Conservation (phyloP, 2,329 filamentous ascomycete genomes). For the Fusarium xyrophilum region DNA sequence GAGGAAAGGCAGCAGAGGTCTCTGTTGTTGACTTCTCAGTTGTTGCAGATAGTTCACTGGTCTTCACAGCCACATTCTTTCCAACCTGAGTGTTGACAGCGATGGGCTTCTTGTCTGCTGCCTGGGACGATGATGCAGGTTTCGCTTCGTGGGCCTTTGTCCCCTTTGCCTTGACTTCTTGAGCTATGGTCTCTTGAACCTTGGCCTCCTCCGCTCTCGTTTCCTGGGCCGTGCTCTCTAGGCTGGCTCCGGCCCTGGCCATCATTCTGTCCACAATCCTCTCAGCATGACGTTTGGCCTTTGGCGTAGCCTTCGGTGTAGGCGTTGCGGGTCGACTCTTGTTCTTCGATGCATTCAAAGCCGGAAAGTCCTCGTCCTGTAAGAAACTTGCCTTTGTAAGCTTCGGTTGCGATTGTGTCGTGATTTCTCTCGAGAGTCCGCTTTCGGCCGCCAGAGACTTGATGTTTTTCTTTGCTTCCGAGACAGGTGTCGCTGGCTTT, state of each 20-base stretch:
- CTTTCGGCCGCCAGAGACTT: conserved; percentile 56
- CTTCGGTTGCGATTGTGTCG: conserved; percentile 46
- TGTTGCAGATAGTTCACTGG: conserved; percentile 39
- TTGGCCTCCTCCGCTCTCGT: conserved; percentile 23
- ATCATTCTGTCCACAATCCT: conserved; percentile 41
- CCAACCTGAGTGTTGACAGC: conserved; percentile 59
- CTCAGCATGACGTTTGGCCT: conserved; percentile 44
- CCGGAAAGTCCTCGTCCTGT: conserved; percentile 69
- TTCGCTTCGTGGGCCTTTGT: conserved; percentile 24
- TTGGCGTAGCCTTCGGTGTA: conserved; percentile 46
- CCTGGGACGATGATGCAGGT: conserved; percentile 9
- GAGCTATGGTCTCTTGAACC: conserved; percentile 27
- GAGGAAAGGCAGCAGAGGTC: conserved; percentile 56
- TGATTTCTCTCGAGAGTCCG: conserved; percentile 56
- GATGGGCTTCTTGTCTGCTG: conserved; percentile 44
- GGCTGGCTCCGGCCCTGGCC: conserved; percentile 26
- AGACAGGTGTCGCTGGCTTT: conserved; percentile 38
- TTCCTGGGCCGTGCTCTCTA: conserved; percentile 23
- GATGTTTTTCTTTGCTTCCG: conserved; percentile 52
- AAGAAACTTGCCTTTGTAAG: conserved; percentile 46
- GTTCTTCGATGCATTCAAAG: conserved; percentile 56
- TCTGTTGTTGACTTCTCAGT: conserved; percentile 45
- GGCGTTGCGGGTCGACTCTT: conserved; percentile 47
- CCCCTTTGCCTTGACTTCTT: conserved; percentile 26
- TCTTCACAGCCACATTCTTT: conserved; percentile 46